phyloP scores from a whole-genome alignment of 345 rosid genomes.

The Mangifera indica region DNA sequence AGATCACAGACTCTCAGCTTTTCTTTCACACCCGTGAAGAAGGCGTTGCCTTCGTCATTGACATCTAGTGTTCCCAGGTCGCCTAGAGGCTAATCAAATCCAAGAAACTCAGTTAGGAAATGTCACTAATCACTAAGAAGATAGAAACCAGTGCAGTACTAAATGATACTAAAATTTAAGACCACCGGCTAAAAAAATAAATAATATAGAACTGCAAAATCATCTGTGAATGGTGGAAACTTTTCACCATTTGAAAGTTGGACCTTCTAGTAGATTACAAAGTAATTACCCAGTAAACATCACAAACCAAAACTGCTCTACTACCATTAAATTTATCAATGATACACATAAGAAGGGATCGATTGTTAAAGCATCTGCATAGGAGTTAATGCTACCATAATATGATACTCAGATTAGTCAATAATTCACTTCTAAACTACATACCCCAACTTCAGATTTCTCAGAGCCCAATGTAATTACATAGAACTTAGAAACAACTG shows the following conservation, averaged over 20 bases:
- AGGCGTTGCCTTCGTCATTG: conserved; percentile 59
- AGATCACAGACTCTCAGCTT: conserved; percentile 73
- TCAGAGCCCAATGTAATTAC: neutral
- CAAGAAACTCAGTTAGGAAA: conserved; percentile 8
- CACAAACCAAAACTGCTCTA: neutral
- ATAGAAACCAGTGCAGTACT: neutral
- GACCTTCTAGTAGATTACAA: too few species aligned
- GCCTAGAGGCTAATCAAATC: conserved; percentile 60
- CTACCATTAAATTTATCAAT: neutral
- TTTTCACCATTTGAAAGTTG: too few species aligned
- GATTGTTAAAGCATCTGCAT: neutral
- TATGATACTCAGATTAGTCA: neutral
- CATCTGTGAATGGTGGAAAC: too few species aligned
- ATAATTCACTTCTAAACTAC: neutral
- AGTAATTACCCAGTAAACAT: too few species aligned
- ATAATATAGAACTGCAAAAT: too few species aligned
- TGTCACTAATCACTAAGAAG: neutral
- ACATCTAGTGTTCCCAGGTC: conserved; percentile 95
- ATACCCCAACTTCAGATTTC: neutral
- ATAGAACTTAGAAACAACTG: neutral
- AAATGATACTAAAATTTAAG: neutral
- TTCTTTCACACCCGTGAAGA: conserved; percentile 60
- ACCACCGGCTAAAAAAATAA: neutral
- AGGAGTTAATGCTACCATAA: neutral
- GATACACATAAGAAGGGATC: neutral